Percentiles rank a stretch among this genome's conserved stretches.
Evolutionary conservation across 2,329 filamentous ascomycete species (phyloP).

Genomic region (Pseudocercospora fijiensis): DNA sequence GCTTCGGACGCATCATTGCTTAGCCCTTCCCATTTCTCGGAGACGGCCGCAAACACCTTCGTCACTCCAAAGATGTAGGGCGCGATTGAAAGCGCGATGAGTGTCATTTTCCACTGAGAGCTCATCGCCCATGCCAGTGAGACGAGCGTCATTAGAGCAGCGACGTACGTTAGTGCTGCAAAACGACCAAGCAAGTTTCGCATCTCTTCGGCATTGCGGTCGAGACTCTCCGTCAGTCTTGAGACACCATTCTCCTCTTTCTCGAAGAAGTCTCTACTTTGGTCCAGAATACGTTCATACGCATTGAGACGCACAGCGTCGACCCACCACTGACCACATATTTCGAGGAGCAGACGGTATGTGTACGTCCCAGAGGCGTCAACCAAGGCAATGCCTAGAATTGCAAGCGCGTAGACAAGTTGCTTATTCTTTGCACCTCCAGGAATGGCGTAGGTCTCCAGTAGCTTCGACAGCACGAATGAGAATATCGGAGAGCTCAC

Average conservation of each 20-base stretch:
- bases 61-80: slow-evolving; percentile 68
- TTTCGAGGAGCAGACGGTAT: slow-evolving; percentile 70
- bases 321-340: slow-evolving; percentile 72
- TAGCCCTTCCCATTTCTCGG: slow-evolving; percentile 68
- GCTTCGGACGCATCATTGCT: slow-evolving; percentile 64
- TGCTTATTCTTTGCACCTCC: slow-evolving; percentile 47
- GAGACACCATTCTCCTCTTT: slow-evolving; percentile 62
- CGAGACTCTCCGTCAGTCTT: slow-evolving; percentile 68
- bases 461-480: slow-evolving; percentile 69
- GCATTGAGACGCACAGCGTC: slow-evolving; percentile 68
- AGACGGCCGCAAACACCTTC: slow-evolving; percentile 63
- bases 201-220: slow-evolving; percentile 84
- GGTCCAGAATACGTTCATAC: slow-evolving; percentile 67
- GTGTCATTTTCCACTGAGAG: slow-evolving; percentile 75
- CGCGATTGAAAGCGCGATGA: slow-evolving; percentile 68
- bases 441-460: slow-evolving; percentile 65
- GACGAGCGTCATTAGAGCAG: slow-evolving; percentile 65
- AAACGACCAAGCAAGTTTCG: slow-evolving; percentile 78
- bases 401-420: slow-evolving; percentile 65
- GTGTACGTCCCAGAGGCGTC: slow-evolving; percentile 66
- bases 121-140: slow-evolving; percentile 71
- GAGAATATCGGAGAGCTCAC: slow-evolving; percentile 72
- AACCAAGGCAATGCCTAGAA: slow-evolving; percentile 65
- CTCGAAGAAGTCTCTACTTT: slow-evolving; percentile 79
- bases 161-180: slow-evolving; percentile 66